A percentile compares a stretch with the other conserved stretches of the same genome.
phyloP scores from a whole-genome alignment of 495 filamentous ascomycete species.

The Daldinia bambusicola region DNA sequence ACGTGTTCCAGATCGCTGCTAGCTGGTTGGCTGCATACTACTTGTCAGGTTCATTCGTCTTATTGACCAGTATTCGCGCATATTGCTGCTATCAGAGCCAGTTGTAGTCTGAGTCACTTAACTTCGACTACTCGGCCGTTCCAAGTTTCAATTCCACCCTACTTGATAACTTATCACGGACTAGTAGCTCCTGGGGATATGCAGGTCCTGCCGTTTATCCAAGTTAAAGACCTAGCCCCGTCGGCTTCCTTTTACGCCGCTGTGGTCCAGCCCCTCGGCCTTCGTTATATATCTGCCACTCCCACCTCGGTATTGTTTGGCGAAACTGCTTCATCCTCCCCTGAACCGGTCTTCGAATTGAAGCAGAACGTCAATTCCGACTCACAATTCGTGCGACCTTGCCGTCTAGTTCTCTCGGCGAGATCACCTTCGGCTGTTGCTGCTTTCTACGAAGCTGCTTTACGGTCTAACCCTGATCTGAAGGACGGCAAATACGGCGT shows the following conservation, averaged over 20 bases:
- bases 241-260: constrained; percentile 84
- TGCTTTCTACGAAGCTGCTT: constrained; percentile 55
- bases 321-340: constrained; percentile 44
- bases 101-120: constrained; percentile 6
- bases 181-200: constrained; percentile 34
- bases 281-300: constrained; percentile 67
- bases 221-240: constrained; percentile 78
- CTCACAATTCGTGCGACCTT: constrained; percentile 47
- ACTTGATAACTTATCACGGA: constrained; percentile 17
- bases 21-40: constrained; percentile 23
- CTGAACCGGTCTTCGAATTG: constrained; percentile 54
- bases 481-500: constrained; percentile 15
- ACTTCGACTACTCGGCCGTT: constrained; percentile 4
- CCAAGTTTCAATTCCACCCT: constrained; percentile 10
- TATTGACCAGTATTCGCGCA: constrained; percentile 27
- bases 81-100: constrained; percentile 8
- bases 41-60: constrained; percentile 18
- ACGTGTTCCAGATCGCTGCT: constrained; percentile 18
- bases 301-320: constrained; percentile 49
- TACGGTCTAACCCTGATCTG: constrained; percentile 53
- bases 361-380: constrained; percentile 46
- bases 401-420: constrained; percentile 55
- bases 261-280: constrained; percentile 76
- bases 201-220: constrained; percentile 56
- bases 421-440: constrained; percentile 54